Evolutionary conservation across 1,284 basidiomycete genomes (phyloP).

Genomic region (Tilletia indica): DNA sequence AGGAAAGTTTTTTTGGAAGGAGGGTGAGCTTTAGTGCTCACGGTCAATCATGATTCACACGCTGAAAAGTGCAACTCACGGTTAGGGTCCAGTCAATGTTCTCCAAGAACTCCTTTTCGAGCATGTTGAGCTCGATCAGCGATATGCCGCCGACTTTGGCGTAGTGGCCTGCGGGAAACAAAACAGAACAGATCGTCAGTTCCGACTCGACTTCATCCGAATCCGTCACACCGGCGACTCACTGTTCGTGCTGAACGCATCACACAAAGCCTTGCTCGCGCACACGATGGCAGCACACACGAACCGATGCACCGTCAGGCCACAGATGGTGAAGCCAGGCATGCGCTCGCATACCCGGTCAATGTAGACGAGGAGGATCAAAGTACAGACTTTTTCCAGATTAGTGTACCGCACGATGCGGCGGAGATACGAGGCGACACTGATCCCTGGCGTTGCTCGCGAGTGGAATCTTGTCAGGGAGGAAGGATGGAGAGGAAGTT

Average conservation of each 20-base stretch:
- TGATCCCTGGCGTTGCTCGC: slow-evolving; percentile 50
- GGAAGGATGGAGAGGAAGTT: slow-evolving; percentile 51
- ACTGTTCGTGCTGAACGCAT: slow-evolving; percentile 54
- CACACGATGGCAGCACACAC: slow-evolving; percentile 53
- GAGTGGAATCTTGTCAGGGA: slow-evolving; percentile 54
- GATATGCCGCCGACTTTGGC: slow-evolving; percentile 54
- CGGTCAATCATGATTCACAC: not conserved
- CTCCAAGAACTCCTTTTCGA: slow-evolving; percentile 54
- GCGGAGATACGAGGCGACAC: slow-evolving; percentile 46
- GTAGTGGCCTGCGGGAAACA: slow-evolving; percentile 39
- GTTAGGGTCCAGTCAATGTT: slow-evolving; percentile 54
- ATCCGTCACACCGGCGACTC: slow-evolving; percentile 16
- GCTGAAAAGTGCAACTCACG: slow-evolving; percentile 16
- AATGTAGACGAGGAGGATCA: slow-evolving; percentile 54
- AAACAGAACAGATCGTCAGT: not conserved
- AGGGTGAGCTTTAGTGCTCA: too few species aligned
- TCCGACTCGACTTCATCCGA: too few species aligned
- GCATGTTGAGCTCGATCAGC: slow-evolving; percentile 51
- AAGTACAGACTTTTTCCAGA: slow-evolving; percentile 51
- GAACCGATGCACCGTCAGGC: slow-evolving; percentile 54
- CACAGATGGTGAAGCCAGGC: slow-evolving; percentile 52
- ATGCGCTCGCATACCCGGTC: slow-evolving; percentile 53
- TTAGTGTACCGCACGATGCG: slow-evolving; percentile 54
- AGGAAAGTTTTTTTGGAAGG: not conserved
- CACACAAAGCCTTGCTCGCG: slow-evolving; percentile 53